A percentile compares a stretch with the other conserved stretches of the same genome.
Evolutionary conservation across 1,284 basidiomycete species (phyloP).

Genomic region (Xerocomus amazonicus): DNA sequence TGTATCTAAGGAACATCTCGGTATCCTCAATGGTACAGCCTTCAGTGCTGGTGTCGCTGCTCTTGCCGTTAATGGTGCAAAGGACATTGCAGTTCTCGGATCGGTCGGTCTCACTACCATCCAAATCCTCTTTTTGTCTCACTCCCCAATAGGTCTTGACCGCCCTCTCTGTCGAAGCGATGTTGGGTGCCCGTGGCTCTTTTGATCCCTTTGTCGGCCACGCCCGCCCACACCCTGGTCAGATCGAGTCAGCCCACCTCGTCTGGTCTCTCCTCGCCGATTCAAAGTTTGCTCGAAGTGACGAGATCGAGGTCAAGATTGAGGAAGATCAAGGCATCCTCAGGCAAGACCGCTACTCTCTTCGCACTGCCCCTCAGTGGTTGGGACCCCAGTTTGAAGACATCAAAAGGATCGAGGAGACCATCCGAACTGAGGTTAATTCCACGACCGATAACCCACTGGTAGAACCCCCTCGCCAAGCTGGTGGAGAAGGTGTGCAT

Average conservation of each 20-base stretch:
- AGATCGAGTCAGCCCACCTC: constrained; percentile 71
- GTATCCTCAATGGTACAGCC: constrained; percentile 80
- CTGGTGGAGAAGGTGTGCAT: constrained; percentile 18
- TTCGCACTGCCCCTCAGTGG: constrained; percentile 80
- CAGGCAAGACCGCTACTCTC: constrained; percentile 63
- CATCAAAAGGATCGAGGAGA: constrained; percentile 59
- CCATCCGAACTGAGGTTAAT: constrained; percentile 78
- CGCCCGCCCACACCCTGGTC: constrained; percentile 84
- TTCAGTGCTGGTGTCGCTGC: constrained; percentile 68
- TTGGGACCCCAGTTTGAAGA: constrained; percentile 86
- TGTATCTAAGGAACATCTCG: constrained; percentile 79
- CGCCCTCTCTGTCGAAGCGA: constrained; percentile 82
- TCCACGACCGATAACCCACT: constrained; percentile 48
- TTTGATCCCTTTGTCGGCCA: constrained; percentile 79
- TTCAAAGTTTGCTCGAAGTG: constrained; percentile 59
- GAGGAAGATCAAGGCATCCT: constrained; percentile 68
- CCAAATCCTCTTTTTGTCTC: not conserved
- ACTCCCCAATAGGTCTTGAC: constrained; percentile 59
- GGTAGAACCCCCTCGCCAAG: constrained; percentile 23
- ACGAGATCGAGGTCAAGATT: constrained; percentile 60
- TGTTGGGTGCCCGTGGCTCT: constrained; percentile 66
- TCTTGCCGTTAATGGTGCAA: constrained; percentile 68
- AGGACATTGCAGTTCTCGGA: constrained; percentile 67
- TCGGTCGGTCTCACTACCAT: constrained; percentile 18
- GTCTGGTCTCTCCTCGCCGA: constrained; percentile 71